These are phyloP conservation scores for Dothideomycetes sp. DNA, from an alignment of 2,329 filamentous ascomycete genomes.

Conservation along the genomic window DNA sequence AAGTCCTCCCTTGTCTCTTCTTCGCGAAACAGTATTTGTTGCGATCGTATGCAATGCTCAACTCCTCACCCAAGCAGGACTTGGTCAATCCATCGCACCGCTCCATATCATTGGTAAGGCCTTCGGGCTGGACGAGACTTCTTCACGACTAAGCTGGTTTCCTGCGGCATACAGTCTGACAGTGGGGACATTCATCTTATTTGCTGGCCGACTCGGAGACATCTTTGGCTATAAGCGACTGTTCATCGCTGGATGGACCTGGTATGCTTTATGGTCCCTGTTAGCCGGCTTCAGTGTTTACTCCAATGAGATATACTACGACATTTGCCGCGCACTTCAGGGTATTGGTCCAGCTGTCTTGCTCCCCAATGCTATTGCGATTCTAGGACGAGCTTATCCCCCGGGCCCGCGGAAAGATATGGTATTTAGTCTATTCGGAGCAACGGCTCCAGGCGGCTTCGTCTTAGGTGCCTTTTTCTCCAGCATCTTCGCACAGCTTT, in stretches of 20 bases:
- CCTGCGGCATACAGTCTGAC: slow-evolving; percentile 31
- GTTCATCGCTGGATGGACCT: slow-evolving; percentile 28
- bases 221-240: slow-evolving; percentile 31
- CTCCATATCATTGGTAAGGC: slow-evolving; percentile 35
- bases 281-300: slow-evolving; percentile 15
- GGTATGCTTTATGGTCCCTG: slow-evolving; percentile 27
- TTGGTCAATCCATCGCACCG: slow-evolving; percentile 19
- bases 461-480: slow-evolving; percentile 22
- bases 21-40: slow-evolving; percentile 2
- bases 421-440: slow-evolving; percentile 25
- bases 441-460: slow-evolving; percentile 23
- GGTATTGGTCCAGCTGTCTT: slow-evolving; percentile 26
- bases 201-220: slow-evolving; percentile 31
- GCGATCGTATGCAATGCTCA: slow-evolving; percentile 5
- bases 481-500: slow-evolving; percentile 20
- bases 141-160: slow-evolving; percentile 31
- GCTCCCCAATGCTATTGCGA: slow-evolving; percentile 25
- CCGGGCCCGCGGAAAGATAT: slow-evolving; percentile 27
- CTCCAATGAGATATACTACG: slow-evolving; percentile 24
- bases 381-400: slow-evolving; percentile 22
- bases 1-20: not conserved
- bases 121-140: slow-evolving; percentile 27
- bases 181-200: slow-evolving; percentile 33
- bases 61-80: slow-evolving; percentile 6
- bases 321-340: slow-evolving; percentile 26